A percentile compares a stretch with the other conserved stretches of the same genome.
Evolutionary conservation across 352 stramenopile species (phyloP).

Genomic region (Pythium grandisporangium): DNA sequence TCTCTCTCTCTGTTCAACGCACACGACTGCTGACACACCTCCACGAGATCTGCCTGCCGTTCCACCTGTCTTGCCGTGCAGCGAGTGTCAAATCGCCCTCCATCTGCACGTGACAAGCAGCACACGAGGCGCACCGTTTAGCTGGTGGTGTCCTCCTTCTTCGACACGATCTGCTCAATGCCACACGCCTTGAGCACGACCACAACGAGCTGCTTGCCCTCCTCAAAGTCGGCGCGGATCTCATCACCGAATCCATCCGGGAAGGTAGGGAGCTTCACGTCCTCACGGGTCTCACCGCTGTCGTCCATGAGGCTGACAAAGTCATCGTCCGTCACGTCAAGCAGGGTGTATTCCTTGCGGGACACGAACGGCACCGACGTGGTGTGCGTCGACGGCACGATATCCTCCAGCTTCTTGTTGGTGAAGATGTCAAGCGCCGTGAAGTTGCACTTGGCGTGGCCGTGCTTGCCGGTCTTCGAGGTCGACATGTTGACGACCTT

Average conservation of each 20-base stretch:
- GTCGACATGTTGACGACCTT: conserved; percentile 98
- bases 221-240: conserved; percentile 95
- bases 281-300: conserved; percentile 94
- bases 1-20: too few species aligned
- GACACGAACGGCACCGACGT: conserved; percentile 97
- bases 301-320: conserved; percentile 99
- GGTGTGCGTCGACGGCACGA: conserved; percentile 98
- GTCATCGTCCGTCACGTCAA: conserved; percentile 98
- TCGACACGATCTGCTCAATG: conserved; percentile 97
- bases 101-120: too few species aligned
- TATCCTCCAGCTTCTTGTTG: conserved; percentile 99
- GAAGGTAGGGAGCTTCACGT: conserved; percentile 96
- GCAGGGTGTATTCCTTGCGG: conserved; percentile 95
- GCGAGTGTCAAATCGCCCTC: too few species aligned
- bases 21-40: too few species aligned
- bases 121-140: conserved; percentile 34
- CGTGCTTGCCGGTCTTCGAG: conserved; percentile 99
- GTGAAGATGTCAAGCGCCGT: conserved; percentile 99
- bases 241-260: conserved; percentile 94
- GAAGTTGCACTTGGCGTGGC: conserved; percentile 99
- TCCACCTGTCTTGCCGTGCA: too few species aligned
- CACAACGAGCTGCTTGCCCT: conserved; percentile 94
- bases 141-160: conserved; percentile 89
- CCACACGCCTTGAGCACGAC: conserved; percentile 96
- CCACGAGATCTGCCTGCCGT: too few species aligned